Conservation (phyloP, 805 yeast genomes). For the Wickerhamiella alocasiicola region DNA sequence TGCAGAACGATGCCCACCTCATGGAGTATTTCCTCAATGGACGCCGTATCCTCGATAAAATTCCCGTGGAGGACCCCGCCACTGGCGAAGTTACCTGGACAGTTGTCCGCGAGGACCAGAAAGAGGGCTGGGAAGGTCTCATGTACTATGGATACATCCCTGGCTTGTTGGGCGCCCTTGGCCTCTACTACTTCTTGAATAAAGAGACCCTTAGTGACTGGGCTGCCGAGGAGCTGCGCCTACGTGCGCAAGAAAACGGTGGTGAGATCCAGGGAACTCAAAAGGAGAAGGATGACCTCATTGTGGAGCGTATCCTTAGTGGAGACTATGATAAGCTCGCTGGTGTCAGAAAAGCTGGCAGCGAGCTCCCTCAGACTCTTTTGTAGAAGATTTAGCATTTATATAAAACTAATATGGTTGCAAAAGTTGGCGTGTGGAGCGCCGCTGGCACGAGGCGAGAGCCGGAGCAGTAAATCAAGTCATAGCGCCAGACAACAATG, state of each 20-base stretch:
- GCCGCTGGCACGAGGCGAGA: no score
- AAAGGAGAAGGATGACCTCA: constrained; percentile 58
- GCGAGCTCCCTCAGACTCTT: constrained; percentile 27
- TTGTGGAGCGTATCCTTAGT: constrained; percentile 66
- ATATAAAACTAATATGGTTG: no score
- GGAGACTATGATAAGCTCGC: constrained; percentile 65
- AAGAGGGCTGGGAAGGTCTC: constrained; percentile 77
- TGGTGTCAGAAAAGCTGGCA: constrained; percentile 28
- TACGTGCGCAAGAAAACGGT: constrained; percentile 59
- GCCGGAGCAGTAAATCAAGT: no score
- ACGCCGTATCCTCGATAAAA: constrained; percentile 63
- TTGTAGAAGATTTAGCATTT: not conserved
- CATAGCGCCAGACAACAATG: no score
- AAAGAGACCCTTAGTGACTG: constrained; percentile 50
- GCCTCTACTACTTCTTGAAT: constrained; percentile 38
- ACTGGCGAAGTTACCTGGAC: constrained; percentile 74
- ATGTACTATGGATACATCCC: constrained; percentile 66
- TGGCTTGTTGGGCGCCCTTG: constrained; percentile 45
- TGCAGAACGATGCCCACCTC: constrained; percentile 51
- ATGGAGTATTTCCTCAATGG: constrained; percentile 39
- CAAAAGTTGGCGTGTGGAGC: no score
- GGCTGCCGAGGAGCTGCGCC: constrained; percentile 73
- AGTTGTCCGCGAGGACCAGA: constrained; percentile 57
- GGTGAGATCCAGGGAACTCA: constrained; percentile 33
- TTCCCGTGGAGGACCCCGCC: constrained; percentile 67